Percentiles rank a stretch among this genome's conserved stretches.
These are phyloP conservation scores for Rhypophila decipiens DNA, from an alignment of 495 filamentous ascomycete species.

Conservation along the genomic window DNA sequence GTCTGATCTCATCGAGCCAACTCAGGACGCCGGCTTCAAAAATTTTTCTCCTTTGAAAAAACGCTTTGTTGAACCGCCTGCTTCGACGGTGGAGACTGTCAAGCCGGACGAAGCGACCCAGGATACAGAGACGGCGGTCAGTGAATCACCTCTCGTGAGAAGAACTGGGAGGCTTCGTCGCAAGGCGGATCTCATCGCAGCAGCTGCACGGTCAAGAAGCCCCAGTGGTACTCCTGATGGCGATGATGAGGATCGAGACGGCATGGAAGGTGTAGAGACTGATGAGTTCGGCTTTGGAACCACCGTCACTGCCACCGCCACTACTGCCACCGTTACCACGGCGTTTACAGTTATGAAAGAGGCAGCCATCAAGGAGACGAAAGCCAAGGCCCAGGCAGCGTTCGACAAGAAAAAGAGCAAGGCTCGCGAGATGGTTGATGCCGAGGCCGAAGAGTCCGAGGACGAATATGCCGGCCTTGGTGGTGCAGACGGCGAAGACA, in stretches of 20 bases:
- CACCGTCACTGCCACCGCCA: slow-evolving; percentile 8
- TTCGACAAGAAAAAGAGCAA: slow-evolving; percentile 86
- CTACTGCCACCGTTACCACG: slow-evolving; percentile 11
- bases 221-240: slow-evolving; percentile 25
- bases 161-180: slow-evolving; percentile 54
- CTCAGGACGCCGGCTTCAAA: slow-evolving; percentile 78
- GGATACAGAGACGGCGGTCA: slow-evolving; percentile 23
- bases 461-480: slow-evolving; percentile 97
- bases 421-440: slow-evolving; percentile 80
- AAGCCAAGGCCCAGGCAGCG: slow-evolving; percentile 30
- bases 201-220: no score
- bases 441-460: slow-evolving; percentile 94
- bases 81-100: slow-evolving; percentile 67
- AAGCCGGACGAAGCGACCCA: slow-evolving; percentile 38
- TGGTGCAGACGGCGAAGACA: slow-evolving; percentile 82
- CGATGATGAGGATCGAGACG: slow-evolving; percentile 48
- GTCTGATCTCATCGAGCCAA: slow-evolving; percentile 63
- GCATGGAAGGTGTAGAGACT: slow-evolving; percentile 41
- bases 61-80: slow-evolving; percentile 56
- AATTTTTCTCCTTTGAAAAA: slow-evolving; percentile 47
- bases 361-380: slow-evolving; percentile 51
- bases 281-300: slow-evolving; percentile 41
- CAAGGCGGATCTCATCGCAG: slow-evolving; percentile 24
- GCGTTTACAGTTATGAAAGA: slow-evolving; percentile 77
- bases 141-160: slow-evolving; percentile 57